phyloP scores from a whole-genome alignment of 306 rosid species.

The Senna tora region DNA sequence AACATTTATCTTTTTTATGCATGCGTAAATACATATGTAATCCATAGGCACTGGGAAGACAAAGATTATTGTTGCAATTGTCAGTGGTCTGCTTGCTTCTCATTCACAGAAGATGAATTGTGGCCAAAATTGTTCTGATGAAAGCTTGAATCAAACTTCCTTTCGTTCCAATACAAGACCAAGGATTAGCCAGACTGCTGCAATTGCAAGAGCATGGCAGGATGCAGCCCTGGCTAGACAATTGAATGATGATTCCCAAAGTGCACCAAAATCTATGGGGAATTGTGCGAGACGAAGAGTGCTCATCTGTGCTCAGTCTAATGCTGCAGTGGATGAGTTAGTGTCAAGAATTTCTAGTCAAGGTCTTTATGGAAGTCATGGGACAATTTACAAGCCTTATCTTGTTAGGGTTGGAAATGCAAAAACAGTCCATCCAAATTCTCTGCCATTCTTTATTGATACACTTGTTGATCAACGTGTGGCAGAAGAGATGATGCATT shows the following conservation, averaged over 20 bases:
- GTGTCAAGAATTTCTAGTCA: constrained; percentile 85
- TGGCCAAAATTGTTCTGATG: constrained; percentile 38
- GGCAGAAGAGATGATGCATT: constrained; percentile 71
- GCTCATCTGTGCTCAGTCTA: constrained; percentile 97
- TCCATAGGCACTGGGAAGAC: constrained; percentile 96
- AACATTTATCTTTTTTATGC: constrained; percentile 34
- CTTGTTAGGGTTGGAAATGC: constrained; percentile 96
- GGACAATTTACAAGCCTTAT: constrained; percentile 87
- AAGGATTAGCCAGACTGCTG: constrained; percentile 62
- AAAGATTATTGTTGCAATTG: constrained; percentile 88
- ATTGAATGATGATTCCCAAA: constrained; percentile 58
- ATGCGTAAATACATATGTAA: constrained; percentile 25
- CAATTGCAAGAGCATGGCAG: constrained; percentile 96
- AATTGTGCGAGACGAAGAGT: constrained; percentile 66
- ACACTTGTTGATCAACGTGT: constrained; percentile 89
- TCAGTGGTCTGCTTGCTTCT: constrained; percentile 81
- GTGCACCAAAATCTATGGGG: constrained; percentile 52
- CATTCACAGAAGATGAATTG: constrained; percentile 48
- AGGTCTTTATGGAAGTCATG: constrained; percentile 78
- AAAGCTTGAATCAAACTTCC: constrained; percentile 47
- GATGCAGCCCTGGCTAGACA: constrained; percentile 95
- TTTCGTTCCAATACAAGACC: constrained; percentile 47
- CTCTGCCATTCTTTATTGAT: constrained; percentile 89
- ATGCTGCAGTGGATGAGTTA: constrained; percentile 98
- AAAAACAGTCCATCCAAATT: constrained; percentile 85